Conservation (phyloP, 1,284 basidiomycete species). For the Ganoderma boninense region DNA sequence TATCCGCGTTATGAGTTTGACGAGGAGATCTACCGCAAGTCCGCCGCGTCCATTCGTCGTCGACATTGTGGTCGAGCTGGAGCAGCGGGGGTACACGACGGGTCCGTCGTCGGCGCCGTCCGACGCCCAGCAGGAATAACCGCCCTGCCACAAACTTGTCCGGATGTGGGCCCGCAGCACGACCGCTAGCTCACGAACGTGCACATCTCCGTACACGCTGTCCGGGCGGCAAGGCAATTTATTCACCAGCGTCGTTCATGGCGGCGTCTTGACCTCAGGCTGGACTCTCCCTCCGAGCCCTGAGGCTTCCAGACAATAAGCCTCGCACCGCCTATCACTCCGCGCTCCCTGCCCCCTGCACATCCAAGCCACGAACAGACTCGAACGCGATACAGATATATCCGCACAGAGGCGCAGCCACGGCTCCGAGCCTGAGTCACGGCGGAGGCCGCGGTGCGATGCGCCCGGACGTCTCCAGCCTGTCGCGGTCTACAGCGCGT, state of each 20-base stretch:
- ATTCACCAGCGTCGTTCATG: neutral
- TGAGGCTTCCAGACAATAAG: neutral
- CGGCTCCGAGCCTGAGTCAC: too few relatives aligned
- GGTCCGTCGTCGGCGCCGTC: too few relatives aligned
- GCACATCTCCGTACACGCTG: neutral
- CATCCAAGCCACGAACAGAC: neutral
- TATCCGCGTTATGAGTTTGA: neutral
- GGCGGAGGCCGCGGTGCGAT: too few relatives aligned
- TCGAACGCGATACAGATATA: neutral
- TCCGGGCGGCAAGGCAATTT: neutral
- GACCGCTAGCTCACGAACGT: neutral
- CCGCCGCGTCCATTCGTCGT: neutral
- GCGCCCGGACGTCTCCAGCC: too few relatives aligned
- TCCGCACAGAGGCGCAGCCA: neutral
- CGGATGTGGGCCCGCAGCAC: neutral
- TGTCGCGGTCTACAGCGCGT: too few relatives aligned
- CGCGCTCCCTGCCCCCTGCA: neutral
- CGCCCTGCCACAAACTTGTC: neutral
- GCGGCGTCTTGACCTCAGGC: neutral
- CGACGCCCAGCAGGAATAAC: neutral
- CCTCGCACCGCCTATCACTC: neutral
- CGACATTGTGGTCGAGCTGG: neutral
- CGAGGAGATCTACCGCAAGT: neutral
- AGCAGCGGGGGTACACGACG: too few relatives aligned
- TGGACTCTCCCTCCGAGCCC: neutral